phyloP scores from a whole-genome alignment of 73 alveolate species.

The Blepharisma japonicum region DNA sequence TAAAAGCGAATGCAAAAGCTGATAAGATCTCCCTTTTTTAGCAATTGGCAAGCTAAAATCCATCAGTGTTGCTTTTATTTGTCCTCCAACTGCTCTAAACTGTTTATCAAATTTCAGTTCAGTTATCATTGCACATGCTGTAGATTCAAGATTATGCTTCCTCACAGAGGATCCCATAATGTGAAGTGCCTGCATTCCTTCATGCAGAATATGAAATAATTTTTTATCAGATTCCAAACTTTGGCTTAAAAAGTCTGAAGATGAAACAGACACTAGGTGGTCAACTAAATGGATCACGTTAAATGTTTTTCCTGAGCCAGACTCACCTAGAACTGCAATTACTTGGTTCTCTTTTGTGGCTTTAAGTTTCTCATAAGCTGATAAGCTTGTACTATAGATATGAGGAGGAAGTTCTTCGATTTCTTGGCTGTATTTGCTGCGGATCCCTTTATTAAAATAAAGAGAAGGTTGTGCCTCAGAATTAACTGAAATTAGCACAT shows the following conservation, averaged over 20 bases:
- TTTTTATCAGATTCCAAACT: too few species aligned
- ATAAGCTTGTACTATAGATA: background rate
- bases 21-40: constrained; percentile 14
- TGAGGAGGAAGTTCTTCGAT: background rate
- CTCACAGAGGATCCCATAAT: constrained; percentile 6
- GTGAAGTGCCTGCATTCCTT: constrained; percentile 3
- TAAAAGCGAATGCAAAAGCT: background rate
- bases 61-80: constrained; percentile 3
- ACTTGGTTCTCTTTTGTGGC: constrained; percentile 25
- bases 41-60: constrained; percentile 1
- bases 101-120: background rate
- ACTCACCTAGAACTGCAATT: constrained; percentile 2
- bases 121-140: background rate
- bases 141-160: constrained; percentile 22
- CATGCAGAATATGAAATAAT: background rate
- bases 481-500: background rate
- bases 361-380: background rate
- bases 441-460: background rate
- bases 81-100: background rate
- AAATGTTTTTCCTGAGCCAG: constrained; percentile 23
- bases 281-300: constrained; percentile 1
- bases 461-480: background rate
- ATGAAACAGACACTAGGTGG: background rate
- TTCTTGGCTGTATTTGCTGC: background rate
- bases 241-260: background rate